phyloP scores from a whole-genome alignment of 305 asterid species.

The Plantago coronopus region DNA sequence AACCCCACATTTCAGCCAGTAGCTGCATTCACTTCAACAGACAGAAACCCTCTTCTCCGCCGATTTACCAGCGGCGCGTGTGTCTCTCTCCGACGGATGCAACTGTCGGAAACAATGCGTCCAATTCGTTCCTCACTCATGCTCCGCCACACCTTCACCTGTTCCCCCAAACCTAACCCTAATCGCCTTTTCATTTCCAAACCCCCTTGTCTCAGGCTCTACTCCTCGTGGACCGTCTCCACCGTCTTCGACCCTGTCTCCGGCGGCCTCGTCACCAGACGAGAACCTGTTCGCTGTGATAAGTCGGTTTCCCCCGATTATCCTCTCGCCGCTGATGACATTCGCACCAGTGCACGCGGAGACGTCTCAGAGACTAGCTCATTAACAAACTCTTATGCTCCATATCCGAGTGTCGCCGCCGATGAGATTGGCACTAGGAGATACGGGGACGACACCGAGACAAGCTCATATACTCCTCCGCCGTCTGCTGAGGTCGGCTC shows the following conservation, averaged over 20 bases:
- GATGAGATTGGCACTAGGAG: too few species aligned
- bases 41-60: slow-evolving; percentile 38
- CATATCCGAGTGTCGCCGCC: too few species aligned
- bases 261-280: slow-evolving; percentile 44
- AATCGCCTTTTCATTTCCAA: slow-evolving; percentile 21
- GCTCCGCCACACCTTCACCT: slow-evolving; percentile 35
- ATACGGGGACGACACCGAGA: too few species aligned
- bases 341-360: too few species aligned
- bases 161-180: slow-evolving; percentile 26
- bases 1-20: too few species aligned
- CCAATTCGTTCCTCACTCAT: slow-evolving; percentile 42
- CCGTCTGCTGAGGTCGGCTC: too few species aligned
- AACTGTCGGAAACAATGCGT: slow-evolving; percentile 41
- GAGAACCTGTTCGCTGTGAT: too few species aligned
- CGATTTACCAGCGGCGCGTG: slow-evolving; percentile 4
- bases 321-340: not conserved
- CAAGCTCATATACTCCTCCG: too few species aligned
- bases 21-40: too few species aligned
- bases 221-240: slow-evolving; percentile 23
- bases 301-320: slow-evolving; percentile 5
- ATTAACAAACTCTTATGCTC: too few species aligned
- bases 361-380: too few species aligned
- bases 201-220: not conserved
- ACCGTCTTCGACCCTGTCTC: slow-evolving; percentile 54
- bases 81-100: slow-evolving; percentile 28